Percentiles rank a stretch among this genome's conserved stretches.
These are phyloP conservation scores for Rubia balearica DNA, from an alignment of 305 asterid species.

Conservation along the genomic window DNA sequence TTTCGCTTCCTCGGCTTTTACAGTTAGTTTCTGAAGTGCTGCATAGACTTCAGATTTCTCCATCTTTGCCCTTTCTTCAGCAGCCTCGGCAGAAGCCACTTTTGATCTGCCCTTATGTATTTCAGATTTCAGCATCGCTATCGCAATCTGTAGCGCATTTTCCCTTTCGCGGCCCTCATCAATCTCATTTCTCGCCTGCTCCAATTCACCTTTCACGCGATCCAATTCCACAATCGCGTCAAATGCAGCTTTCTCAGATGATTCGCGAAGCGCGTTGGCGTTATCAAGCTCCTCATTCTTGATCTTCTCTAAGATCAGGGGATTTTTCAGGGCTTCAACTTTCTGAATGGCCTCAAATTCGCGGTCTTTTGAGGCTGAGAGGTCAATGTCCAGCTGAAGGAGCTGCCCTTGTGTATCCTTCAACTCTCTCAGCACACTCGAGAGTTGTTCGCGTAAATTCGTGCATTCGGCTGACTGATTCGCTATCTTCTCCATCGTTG, in stretches of 20 bases:
- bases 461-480: slow-evolving; percentile 21
- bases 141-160: slow-evolving; percentile 40
- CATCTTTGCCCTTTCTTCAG: slow-evolving; percentile 38
- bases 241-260: slow-evolving; percentile 25
- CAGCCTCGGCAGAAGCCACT: slow-evolving; percentile 40
- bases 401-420: slow-evolving; percentile 24
- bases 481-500: slow-evolving; percentile 19
- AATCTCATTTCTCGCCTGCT: slow-evolving; percentile 18
- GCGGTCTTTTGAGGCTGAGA: slow-evolving; percentile 23
- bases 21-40: slow-evolving; percentile 49
- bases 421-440: slow-evolving; percentile 23
- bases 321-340: slow-evolving; percentile 23
- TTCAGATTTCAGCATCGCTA: slow-evolving; percentile 42
- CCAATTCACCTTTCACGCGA: slow-evolving; percentile 34
- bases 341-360: slow-evolving; percentile 22
- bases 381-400: slow-evolving; percentile 24
- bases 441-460: slow-evolving; percentile 25
- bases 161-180: slow-evolving; percentile 30
- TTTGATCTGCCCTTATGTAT: slow-evolving; percentile 44
- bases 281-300: slow-evolving; percentile 28
- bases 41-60: slow-evolving; percentile 40
- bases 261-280: slow-evolving; percentile 26
- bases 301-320: slow-evolving; percentile 26
- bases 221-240: slow-evolving; percentile 27
- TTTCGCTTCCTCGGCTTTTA: slow-evolving; percentile 43